Evolutionary conservation across 176 grass and related monocot genomes (phyloP).

Genomic region (Metroxylon sagu): DNA sequence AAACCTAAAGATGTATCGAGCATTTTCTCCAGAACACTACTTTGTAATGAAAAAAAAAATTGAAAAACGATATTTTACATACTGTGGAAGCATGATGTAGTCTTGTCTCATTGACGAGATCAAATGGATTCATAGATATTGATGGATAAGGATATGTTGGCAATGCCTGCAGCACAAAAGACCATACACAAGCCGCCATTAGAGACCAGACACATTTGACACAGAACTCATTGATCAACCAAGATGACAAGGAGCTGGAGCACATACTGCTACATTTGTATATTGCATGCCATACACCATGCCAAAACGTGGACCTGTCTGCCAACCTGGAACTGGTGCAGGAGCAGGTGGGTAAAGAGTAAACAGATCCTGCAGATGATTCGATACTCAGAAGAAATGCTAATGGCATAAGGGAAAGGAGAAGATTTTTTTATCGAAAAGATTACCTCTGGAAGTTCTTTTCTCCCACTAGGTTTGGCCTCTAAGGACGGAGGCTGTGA

Average conservation of each 20-base stretch:
- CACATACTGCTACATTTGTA: slow-evolving; percentile 27
- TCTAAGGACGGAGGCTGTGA: slow-evolving; percentile 9
- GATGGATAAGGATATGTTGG: slow-evolving; percentile 17
- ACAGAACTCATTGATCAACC: too few species aligned
- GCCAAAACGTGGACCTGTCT: slow-evolving; percentile 13
- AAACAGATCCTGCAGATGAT: slow-evolving; percentile 40
- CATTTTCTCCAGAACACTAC: too few species aligned
- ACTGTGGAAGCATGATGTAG: slow-evolving; percentile 36
- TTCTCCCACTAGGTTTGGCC: slow-evolving; percentile 22
- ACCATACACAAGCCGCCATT: slow-evolving; percentile 3
- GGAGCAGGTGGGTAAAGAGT: slow-evolving; percentile 22
- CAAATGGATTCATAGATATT: slow-evolving; percentile 28
- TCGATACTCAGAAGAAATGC: slow-evolving; percentile 1
- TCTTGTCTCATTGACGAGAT: slow-evolving; percentile 16
- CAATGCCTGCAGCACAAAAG: slow-evolving; percentile 9
- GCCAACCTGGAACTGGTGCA: slow-evolving; percentile 31
- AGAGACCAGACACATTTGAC: background rate
- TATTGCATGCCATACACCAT: slow-evolving; percentile 31
- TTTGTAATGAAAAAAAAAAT: too few species aligned
- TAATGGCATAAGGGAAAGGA: slow-evolving; percentile 8
- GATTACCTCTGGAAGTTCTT: slow-evolving; percentile 44
- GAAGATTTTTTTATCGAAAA: slow-evolving; percentile 4
- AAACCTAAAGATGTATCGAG: too few species aligned
- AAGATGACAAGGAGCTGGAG: background rate
- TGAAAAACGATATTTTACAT: slow-evolving; percentile 11